phyloP scores from a whole-genome alignment of 2,329 filamentous ascomycete species.

The Cercospora beticola region DNA sequence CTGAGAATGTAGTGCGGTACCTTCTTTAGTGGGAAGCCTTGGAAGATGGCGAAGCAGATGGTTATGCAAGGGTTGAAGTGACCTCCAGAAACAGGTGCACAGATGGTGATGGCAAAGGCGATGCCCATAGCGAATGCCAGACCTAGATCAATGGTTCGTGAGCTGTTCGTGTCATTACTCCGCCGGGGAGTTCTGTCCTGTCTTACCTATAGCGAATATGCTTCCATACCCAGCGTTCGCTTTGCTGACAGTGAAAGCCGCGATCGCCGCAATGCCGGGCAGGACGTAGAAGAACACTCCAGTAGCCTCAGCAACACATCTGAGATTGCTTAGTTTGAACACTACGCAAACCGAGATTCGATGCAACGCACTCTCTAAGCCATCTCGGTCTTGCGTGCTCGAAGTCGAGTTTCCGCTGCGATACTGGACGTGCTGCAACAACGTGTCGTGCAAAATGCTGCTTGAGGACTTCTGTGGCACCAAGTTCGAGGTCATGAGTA shows the following conservation, averaged over 20 bases:
- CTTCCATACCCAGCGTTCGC: slow-evolving; percentile 48
- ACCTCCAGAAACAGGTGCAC: slow-evolving; percentile 52
- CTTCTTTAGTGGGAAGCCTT: slow-evolving; percentile 60
- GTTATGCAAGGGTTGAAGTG: slow-evolving; percentile 42
- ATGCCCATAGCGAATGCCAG: slow-evolving; percentile 59
- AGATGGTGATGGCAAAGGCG: slow-evolving; percentile 59
- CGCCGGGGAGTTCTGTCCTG: too few species aligned
- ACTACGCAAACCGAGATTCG: background rate
- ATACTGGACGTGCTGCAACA: slow-evolving; percentile 52
- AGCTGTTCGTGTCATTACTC: background rate
- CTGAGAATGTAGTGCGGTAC: slow-evolving; percentile 58
- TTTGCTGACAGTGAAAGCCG: slow-evolving; percentile 52
- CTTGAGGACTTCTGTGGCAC: slow-evolving; percentile 55
- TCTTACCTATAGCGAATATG: slow-evolving; percentile 53
- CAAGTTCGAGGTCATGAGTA: slow-evolving; percentile 49
- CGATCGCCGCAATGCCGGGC: slow-evolving; percentile 55
- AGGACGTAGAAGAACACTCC: slow-evolving; percentile 53
- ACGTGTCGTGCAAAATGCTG: slow-evolving; percentile 53
- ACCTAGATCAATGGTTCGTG: background rate
- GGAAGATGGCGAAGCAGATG: slow-evolving; percentile 49
- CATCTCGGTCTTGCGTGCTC: slow-evolving; percentile 55
- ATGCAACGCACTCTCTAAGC: slow-evolving; percentile 48
- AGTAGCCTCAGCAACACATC: slow-evolving; percentile 54
- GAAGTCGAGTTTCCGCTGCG: slow-evolving; percentile 56
- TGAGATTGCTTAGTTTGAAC: background rate